These are phyloP conservation scores for Coniella lustricola DNA, from an alignment of 2,329 filamentous ascomycete species.

Conservation along the genomic window DNA sequence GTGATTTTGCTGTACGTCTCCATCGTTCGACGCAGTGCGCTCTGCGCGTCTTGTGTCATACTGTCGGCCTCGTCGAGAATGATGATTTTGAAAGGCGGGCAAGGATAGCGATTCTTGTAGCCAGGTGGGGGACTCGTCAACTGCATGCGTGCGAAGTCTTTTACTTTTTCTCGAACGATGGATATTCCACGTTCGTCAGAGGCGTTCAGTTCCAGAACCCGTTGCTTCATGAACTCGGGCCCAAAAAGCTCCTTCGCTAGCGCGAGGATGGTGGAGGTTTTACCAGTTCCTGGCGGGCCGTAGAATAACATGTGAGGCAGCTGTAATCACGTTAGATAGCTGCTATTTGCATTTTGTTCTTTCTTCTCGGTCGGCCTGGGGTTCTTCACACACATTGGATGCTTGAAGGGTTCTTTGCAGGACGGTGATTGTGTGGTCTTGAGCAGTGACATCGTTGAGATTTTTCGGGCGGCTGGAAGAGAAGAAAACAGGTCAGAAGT, in stretches of 20 bases:
- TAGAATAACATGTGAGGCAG: conserved; percentile 99
- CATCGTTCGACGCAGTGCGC: conserved; percentile 89
- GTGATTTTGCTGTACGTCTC: conserved; percentile 97
- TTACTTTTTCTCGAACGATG: conserved; percentile 96
- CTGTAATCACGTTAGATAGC: conserved; percentile 34
- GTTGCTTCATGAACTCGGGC: conserved; percentile 82
- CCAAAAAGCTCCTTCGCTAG: conserved; percentile 97
- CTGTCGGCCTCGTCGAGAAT: conserved; percentile 97
- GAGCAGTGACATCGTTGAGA: conserved; percentile 88
- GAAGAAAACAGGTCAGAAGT: conserved; percentile 20
- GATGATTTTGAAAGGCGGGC: conserved; percentile 97
- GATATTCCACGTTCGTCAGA: conserved; percentile 97
- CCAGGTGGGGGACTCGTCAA: conserved; percentile 72
- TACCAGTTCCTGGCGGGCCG: conserved; percentile 92
- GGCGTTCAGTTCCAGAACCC: conserved; percentile 98
- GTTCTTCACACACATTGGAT: conserved; percentile 60
- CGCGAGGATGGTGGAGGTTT: conserved; percentile 95
- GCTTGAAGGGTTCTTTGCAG: conserved; percentile 90
- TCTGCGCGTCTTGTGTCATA: conserved; percentile 98
- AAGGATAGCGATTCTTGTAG: conserved; percentile 70
- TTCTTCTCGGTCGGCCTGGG: too few relatives aligned
- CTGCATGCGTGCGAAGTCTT: conserved; percentile 94
- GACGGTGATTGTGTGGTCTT: conserved; percentile 93
- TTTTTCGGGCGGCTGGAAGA: conserved; percentile 75
- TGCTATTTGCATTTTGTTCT: background rate